Evolutionary conservation across 352 stramenopile genomes (phyloP).

Genomic region (Globisporangium mamillatum): DNA sequence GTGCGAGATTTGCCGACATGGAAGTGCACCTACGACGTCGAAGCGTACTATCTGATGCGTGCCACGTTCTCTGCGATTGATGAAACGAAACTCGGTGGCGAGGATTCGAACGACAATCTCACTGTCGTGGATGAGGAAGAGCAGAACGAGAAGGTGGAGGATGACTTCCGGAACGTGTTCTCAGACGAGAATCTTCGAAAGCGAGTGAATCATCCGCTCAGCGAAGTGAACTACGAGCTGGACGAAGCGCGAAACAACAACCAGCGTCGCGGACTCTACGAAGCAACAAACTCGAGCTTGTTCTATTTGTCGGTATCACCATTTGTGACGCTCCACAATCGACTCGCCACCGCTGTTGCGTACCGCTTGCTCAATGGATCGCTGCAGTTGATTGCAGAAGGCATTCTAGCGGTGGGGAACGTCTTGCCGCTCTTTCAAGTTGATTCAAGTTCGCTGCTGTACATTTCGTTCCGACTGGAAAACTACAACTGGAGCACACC

Average conservation of each 20-base stretch:
- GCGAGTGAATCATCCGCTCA: conserved; percentile 52
- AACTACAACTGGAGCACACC: conserved; percentile 88
- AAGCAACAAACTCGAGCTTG: conserved; percentile 83
- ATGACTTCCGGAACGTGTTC: conserved; percentile 82
- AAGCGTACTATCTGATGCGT: conserved; percentile 86
- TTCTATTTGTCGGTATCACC: conserved; percentile 82
- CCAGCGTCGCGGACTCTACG: conserved; percentile 74
- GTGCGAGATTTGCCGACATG: conserved; percentile 81
- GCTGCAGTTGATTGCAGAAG: conserved; percentile 82
- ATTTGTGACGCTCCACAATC: conserved; percentile 84
- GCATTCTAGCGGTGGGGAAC: conserved; percentile 79
- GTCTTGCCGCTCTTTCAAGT: conserved; percentile 84
- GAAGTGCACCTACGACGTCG: conserved; percentile 88
- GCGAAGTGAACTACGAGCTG: conserved; percentile 74
- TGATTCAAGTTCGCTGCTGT: conserved; percentile 57
- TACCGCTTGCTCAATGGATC: conserved; percentile 83
- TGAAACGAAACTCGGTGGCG: conserved; percentile 26
- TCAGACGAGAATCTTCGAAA: conserved; percentile 41
- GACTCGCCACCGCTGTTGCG: conserved; percentile 74
- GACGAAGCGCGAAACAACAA: conserved; percentile 76
- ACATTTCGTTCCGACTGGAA: conserved; percentile 81
- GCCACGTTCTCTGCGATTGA: conserved; percentile 73
- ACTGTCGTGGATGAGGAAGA: conserved; percentile 52
- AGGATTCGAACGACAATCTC: conserved; percentile 24
- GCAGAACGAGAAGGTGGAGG: conserved; percentile 59